Evolutionary conservation across 208 protist genomes (phyloP).

Genomic region (Trypanosoma congolense): DNA sequence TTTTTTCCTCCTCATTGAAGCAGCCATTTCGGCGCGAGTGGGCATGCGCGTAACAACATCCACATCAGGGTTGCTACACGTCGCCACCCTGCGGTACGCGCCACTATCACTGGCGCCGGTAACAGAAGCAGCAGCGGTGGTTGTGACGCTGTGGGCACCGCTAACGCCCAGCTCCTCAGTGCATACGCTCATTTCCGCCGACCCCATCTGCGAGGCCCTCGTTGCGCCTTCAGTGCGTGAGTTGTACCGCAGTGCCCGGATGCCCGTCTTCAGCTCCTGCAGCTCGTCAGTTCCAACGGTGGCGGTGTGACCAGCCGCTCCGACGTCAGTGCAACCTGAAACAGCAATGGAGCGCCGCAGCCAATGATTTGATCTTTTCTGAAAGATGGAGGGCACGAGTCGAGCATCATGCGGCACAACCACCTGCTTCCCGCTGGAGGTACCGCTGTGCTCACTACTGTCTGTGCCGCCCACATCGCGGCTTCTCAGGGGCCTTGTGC

Average conservation of each 20-base stretch:
- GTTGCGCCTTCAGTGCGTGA: background rate
- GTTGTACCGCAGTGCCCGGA: slow-evolving; percentile 18
- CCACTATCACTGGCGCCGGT: too few species aligned
- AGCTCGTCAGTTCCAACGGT: slow-evolving; percentile 31
- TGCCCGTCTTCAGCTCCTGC: slow-evolving; percentile 36
- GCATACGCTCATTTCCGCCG: background rate
- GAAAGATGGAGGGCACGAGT: slow-evolving; percentile 3
- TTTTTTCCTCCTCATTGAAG: background rate
- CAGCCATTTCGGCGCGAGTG: background rate
- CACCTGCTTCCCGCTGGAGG: background rate
- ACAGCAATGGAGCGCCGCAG: background rate
- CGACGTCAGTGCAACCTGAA: background rate
- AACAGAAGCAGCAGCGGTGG: background rate
- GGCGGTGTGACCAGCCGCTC: background rate
- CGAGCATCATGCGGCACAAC: slow-evolving; percentile 6
- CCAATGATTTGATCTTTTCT: background rate
- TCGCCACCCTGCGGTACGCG: too few species aligned
- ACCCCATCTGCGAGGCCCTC: background rate
- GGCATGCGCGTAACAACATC: slow-evolving; percentile 18
- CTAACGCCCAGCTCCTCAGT: background rate
- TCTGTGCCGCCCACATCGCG: background rate
- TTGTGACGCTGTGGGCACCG: background rate
- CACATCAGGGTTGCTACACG: background rate
- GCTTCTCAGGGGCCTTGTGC: too few species aligned
- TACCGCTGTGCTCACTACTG: background rate